These are phyloP conservation scores for Phytopythium helicoides DNA, from an alignment of 352 stramenopile genomes.

Conservation along the genomic window DNA sequence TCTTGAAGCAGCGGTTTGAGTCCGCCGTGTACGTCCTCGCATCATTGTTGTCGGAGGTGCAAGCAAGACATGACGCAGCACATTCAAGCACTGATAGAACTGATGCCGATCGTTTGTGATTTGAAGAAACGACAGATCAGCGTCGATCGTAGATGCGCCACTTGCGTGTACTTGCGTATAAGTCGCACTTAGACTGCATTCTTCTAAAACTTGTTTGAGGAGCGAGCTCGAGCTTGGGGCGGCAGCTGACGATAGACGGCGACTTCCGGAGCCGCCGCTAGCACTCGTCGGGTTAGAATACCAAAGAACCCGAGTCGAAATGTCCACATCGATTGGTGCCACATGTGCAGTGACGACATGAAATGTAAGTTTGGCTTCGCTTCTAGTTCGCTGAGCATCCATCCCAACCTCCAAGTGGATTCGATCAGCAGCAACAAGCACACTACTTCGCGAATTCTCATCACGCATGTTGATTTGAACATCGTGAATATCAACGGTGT, in stretches of 20 bases:
- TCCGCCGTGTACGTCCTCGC: constrained; percentile 24
- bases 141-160: constrained; percentile 44
- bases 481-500: constrained; percentile 75
- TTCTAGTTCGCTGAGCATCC: constrained; percentile 39
- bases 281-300: constrained; percentile 36
- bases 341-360: constrained; percentile 69
- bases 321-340: constrained; percentile 73
- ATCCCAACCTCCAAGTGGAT: constrained; percentile 74
- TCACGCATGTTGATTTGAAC: constrained; percentile 79
- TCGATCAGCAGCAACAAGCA: constrained; percentile 68
- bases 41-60: constrained; percentile 55
- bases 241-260: constrained; percentile 3
- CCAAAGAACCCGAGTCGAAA: constrained; percentile 68
- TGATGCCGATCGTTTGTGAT: constrained; percentile 73
- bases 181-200: constrained; percentile 59
- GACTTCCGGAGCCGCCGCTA: neutral
- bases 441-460: constrained; percentile 58
- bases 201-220: constrained; percentile 75
- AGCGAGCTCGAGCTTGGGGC: constrained; percentile 25
- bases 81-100: constrained; percentile 83
- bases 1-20: constrained; percentile 10
- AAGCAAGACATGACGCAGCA: constrained; percentile 69
- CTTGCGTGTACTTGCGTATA: constrained; percentile 51
- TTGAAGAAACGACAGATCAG: constrained; percentile 69
- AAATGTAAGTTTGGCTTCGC: constrained; percentile 60